Percentiles rank a stretch among this genome's conserved stretches.
Evolutionary conservation across 768 basidiomycete genomes (phyloP).

Genomic region (Hypholoma fasciculare): DNA sequence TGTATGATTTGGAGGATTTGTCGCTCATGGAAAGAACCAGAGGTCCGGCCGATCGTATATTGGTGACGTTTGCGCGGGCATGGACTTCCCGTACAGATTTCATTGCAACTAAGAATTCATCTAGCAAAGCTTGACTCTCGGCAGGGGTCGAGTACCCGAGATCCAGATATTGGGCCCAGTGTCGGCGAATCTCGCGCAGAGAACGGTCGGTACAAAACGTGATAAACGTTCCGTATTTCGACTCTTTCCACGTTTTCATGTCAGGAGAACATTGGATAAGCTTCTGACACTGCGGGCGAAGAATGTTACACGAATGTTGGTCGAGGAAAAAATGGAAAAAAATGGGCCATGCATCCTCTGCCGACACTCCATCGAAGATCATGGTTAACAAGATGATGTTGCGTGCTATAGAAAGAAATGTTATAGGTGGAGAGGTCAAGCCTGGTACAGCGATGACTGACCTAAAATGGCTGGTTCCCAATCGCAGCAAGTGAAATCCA

Average conservation of each 20-base stretch:
- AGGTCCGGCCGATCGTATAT: slow-evolving; percentile 39
- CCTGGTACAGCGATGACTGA: slow-evolving; percentile 10
- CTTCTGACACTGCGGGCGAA: slow-evolving; percentile 38
- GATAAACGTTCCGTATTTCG: slow-evolving; percentile 37
- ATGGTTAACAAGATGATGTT: slow-evolving; percentile 48
- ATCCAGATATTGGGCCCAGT: slow-evolving; percentile 37
- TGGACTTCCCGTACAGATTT: slow-evolving; percentile 11
- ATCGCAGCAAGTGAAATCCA: slow-evolving; percentile 56
- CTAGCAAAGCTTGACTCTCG: slow-evolving; percentile 19
- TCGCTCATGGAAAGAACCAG: slow-evolving; percentile 14
- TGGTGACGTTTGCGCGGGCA: slow-evolving; percentile 1
- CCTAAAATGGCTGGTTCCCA: slow-evolving; percentile 47
- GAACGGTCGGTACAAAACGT: slow-evolving; percentile 39
- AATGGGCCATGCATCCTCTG: slow-evolving; percentile 38
- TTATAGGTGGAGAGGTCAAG: not conserved
- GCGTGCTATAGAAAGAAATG: slow-evolving; percentile 29
- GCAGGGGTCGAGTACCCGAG: slow-evolving; percentile 22
- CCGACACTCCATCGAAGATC: slow-evolving; percentile 30
- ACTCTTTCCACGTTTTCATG: slow-evolving; percentile 37
- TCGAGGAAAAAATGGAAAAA: slow-evolving; percentile 52
- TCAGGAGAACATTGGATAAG: slow-evolving; percentile 32
- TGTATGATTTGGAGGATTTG: slow-evolving; percentile 5
- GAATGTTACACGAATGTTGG: slow-evolving; percentile 25
- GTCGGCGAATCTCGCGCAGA: slow-evolving; percentile 34
- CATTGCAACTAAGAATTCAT: slow-evolving; percentile 21